These are phyloP conservation scores for Fagus crenata DNA, from an alignment of 306 rosid species.

Conservation along the genomic window DNA sequence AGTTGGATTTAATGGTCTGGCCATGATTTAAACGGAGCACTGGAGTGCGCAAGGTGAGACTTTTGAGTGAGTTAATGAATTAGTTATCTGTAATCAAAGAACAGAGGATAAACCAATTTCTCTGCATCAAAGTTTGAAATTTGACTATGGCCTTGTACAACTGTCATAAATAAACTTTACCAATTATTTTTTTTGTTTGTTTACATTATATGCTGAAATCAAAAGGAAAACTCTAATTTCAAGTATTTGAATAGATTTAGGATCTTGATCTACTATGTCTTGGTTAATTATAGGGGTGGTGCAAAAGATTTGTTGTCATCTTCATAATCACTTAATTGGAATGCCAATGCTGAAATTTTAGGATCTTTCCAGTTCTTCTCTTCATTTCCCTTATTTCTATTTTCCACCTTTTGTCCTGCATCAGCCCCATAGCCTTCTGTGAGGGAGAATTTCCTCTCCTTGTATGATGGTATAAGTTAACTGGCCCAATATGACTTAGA, in stretches of 20 bases:
- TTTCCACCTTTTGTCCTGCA: too few relatives aligned
- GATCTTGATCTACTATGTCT: background rate
- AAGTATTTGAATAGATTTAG: constrained; percentile 5
- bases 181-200: background rate
- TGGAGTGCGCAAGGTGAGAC: background rate
- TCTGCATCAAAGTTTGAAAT: background rate
- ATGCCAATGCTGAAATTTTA: background rate
- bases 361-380: too few relatives aligned
- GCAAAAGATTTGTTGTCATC: background rate
- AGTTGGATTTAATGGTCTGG: too few relatives aligned
- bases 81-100: background rate
- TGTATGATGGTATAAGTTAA: background rate
- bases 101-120: background rate
- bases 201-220: background rate
- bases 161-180: background rate
- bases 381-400: too few relatives aligned
- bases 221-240: background rate
- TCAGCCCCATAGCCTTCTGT: background rate
- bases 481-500: background rate
- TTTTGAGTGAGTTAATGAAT: background rate
- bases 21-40: too few relatives aligned
- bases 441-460: background rate
- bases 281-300: background rate
- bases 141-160: background rate
- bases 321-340: background rate